Conservation (phyloP, 345 rosid species). For the Corchorus olitorius region DNA sequence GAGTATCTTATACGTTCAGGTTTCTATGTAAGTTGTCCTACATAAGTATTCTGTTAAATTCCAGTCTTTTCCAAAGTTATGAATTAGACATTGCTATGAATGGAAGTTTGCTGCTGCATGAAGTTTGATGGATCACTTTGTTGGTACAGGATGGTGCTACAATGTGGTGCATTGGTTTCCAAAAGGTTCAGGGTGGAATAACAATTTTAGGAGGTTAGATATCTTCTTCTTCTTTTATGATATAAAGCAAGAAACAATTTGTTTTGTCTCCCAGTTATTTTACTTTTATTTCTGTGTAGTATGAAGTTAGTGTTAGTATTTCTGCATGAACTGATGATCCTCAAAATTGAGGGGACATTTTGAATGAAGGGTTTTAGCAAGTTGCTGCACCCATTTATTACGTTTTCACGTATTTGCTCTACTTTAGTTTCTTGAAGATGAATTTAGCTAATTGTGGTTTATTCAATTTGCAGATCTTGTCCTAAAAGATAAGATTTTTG, state of each 20-base stretch:
- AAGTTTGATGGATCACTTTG: slow-evolving; percentile 12
- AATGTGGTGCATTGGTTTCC: slow-evolving; percentile 93
- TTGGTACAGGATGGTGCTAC: slow-evolving; percentile 66
- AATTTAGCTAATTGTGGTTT: neutral
- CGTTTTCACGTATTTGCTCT: neutral
- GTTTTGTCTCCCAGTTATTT: neutral
- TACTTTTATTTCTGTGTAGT: neutral
- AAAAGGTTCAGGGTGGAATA: slow-evolving; percentile 54
- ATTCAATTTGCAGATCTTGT: slow-evolving; percentile 72
- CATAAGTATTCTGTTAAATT: slow-evolving; percentile 7
- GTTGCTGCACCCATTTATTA: neutral
- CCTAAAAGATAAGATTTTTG: slow-evolving; percentile 88
- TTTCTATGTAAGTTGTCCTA: slow-evolving; percentile 56
- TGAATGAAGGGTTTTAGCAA: neutral
- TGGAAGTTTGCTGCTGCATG: neutral
- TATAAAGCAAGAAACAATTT: neutral
- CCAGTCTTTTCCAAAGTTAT: slow-evolving; percentile 13
- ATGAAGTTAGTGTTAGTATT: neutral
- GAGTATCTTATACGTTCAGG: slow-evolving; percentile 80
- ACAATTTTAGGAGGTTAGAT: slow-evolving; percentile 88
- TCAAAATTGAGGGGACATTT: neutral
- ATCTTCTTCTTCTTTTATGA: neutral
- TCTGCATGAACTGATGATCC: neutral
- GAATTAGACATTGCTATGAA: slow-evolving; percentile 8
- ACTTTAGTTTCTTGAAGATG: neutral